These are phyloP conservation scores for Castanea crenata DNA, from an alignment of 306 rosid genomes.

Conservation along the genomic window DNA sequence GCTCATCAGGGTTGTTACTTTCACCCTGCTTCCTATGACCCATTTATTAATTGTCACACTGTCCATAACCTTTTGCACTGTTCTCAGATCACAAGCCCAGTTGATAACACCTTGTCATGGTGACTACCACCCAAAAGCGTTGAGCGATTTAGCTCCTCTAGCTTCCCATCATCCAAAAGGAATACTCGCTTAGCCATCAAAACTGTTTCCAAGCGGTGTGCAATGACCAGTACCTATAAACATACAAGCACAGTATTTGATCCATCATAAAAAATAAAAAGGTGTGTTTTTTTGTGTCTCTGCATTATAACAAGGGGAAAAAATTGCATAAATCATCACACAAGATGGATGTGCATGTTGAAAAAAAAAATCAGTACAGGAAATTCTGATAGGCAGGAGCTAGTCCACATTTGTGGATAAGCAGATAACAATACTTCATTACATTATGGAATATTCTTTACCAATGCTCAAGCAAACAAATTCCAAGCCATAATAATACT, in stretches of 20 bases:
- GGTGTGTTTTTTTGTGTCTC: neutral
- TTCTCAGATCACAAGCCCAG: conserved; percentile 49
- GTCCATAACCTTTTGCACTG: neutral
- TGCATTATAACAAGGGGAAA: neutral
- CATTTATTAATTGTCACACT: neutral
- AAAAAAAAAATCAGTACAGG: neutral
- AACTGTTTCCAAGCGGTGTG: conserved; percentile 86
- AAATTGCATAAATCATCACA: neutral
- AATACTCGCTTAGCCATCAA: conserved; percentile 80
- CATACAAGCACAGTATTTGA: conserved; percentile 2
- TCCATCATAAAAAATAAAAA: neutral
- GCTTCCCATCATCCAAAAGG: conserved; percentile 62
- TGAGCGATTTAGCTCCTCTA: conserved; percentile 62
- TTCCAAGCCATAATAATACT: neutral
- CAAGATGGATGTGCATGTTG: neutral
- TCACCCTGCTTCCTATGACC: neutral
- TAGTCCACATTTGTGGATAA: neutral
- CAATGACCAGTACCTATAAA: conserved; percentile 78
- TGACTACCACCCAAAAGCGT: conserved; percentile 32
- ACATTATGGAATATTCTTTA: neutral
- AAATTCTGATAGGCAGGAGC: neutral
- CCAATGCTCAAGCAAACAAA: neutral
- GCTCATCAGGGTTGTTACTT: too few species aligned
- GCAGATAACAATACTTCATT: neutral
- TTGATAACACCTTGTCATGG: conserved; percentile 31